Base-by-base conservation (phyloP, 805 yeast species). In the Metschnikowia peoriensis region DNA sequence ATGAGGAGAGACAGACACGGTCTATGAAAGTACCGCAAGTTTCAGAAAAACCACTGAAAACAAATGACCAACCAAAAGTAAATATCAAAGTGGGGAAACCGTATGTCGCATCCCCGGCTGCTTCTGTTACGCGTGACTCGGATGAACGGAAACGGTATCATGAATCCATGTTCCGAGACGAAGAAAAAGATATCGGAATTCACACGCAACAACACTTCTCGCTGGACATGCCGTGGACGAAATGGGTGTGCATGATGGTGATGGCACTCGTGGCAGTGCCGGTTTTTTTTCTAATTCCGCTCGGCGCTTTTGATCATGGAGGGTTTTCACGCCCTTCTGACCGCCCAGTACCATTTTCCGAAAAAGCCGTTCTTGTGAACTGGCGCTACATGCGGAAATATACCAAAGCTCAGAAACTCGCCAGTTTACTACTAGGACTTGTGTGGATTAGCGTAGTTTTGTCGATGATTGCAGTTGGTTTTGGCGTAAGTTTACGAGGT, bases 391-490 rank as follows among this genome's bases (percentile, higher is more conserved):
- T 41, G n/a, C 41, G 53, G 1, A 34, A 54, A 12, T 60, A 58
- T 42, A 48, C 61, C 6, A 51, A 52, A 7, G 28, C 38, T 34
- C 78, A 74, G 57, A 73, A 73, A 55, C 11, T 65, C 1, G 42
- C 61, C 37, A 69, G 76, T 55, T 56, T 67, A 8, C 45, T 57
- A 2, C 27, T 71, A 4, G 77, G 78, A 9, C 9, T 73, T 7
- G 7, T 65, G 6, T 74, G 78, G 78, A 44, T 70, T 6, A 41
- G 55, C 15, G 54, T 66, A 1, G 63, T 70, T 8, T 41, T 71
- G n/a, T 69, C 76, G 17, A 71, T 72, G 77, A 68, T 73, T 4
- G 76, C 70, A 0, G 70, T 73, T 6, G 77, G 76, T 3, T 56
- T 73, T 27, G 75, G 73, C 6, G 50, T 70, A 1, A 72, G 72